phyloP scores from a whole-genome alignment of 2,329 filamentous ascomycete species.

The Venturiaceae sp. region DNA sequence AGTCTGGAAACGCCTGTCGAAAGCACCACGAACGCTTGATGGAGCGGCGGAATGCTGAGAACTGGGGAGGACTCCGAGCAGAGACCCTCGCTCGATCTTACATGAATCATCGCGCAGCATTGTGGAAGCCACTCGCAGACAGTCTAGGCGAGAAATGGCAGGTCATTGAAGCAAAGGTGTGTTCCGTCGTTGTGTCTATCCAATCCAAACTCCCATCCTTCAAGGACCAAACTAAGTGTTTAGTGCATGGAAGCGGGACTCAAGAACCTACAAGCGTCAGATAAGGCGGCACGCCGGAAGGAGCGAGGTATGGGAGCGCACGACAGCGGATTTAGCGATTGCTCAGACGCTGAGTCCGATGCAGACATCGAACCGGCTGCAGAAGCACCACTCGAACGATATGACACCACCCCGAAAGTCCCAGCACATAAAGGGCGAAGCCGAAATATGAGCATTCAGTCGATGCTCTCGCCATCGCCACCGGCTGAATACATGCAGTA shows the following conservation, averaged over 20 bases:
- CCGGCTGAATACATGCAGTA: not conserved
- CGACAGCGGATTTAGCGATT: slow-evolving; percentile 56
- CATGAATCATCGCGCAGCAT: slow-evolving; percentile 68
- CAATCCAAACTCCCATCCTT: not conserved
- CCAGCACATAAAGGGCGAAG: not conserved
- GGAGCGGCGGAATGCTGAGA: slow-evolving; percentile 61
- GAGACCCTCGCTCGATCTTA: slow-evolving; percentile 69
- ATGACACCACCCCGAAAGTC: not conserved
- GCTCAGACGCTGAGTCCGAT: slow-evolving; percentile 39
- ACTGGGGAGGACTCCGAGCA: slow-evolving; percentile 69
- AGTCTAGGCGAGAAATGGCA: slow-evolving; percentile 45
- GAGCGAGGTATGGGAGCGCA: slow-evolving; percentile 49
- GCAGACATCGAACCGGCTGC: slow-evolving; percentile 37
- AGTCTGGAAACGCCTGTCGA: slow-evolving; percentile 73
- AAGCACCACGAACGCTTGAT: slow-evolving; percentile 81
- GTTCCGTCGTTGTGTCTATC: slow-evolving; percentile 22
- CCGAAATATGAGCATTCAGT: slow-evolving; percentile 25
- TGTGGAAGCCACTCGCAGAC: slow-evolving; percentile 69
- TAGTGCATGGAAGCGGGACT: slow-evolving; percentile 78
- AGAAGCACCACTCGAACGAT: not conserved
- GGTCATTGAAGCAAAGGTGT: slow-evolving; percentile 74
- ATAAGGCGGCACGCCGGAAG: slow-evolving; percentile 56
- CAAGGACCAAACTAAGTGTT: not conserved
- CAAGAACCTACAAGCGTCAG: slow-evolving; percentile 66
- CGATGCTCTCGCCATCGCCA: slow-evolving; percentile 23